Evolutionary conservation across 1,139 yeast genomes (phyloP), one percentile per base, ranked within the genome.

Genomic region (Yamadazyma atmosphaerica): DNA sequence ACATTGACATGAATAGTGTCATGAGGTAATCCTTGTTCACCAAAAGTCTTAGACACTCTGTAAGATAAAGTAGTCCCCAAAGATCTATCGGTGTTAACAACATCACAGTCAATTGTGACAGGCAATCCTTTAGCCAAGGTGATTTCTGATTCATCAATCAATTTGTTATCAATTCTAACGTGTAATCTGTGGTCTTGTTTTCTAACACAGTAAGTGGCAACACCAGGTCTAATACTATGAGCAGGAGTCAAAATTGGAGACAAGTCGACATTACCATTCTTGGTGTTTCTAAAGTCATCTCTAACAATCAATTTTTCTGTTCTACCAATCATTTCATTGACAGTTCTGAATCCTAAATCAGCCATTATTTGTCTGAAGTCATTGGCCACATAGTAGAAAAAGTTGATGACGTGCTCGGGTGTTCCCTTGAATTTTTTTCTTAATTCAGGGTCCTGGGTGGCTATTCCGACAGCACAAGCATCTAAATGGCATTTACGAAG

Each of bases 391-490:
- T 90, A 92, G 72, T 85, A 92, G 77, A 92, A 92, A 75, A 92
- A 92, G 75, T 92, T 92, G 66, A 92, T 90, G 44, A 92, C 98
- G 58, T 92, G 98, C 66, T 92, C 98, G 38, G 98, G 98, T 42
- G 97, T 90, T 59, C 98, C 98, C 55, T 79, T 77, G 68, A 92
- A 92, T 67, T 90, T 92, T 69, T 79, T 80, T 68, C 98, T 83
- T 54, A 92, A 77, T 51, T 83, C 88, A 22, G 98, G 97, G 63
- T 92, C 98, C 65, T 92, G 98, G 29, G 98, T 92, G 34, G 98
- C 98, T 70, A 92, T 87, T 69, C 98, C 98, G 38, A 90, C 98
- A 26, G 98, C 96, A 68, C 98, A 92, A 33, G 96, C 81, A 65
- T 88, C 86, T 47, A 86, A 71, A 60, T 92, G 97, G 14, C 33